A percentile compares a stretch with the other conserved stretches of the same genome.
Conservation (phyloP, 805 yeast genomes). For the Saccharomycopsis capsularis region DNA sequence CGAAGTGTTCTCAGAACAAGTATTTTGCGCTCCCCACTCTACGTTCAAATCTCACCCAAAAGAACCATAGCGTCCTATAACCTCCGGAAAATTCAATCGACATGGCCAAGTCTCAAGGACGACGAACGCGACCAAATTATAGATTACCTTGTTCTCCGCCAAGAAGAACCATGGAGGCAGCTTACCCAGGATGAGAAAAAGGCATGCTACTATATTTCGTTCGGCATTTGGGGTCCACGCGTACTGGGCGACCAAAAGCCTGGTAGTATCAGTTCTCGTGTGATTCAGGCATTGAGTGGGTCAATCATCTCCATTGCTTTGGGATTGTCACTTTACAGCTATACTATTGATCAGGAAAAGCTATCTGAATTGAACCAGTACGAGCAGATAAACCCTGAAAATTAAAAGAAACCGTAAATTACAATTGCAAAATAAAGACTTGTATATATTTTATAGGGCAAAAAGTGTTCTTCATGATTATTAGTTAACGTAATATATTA, state of each 20-base stretch:
- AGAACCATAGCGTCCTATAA: constrained; percentile 20
- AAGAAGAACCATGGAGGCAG: constrained; percentile 31
- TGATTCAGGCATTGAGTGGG: constrained; percentile 13
- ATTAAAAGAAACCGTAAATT: too few species aligned
- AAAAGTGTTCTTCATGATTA: too few species aligned
- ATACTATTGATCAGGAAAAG: constrained; percentile 27
- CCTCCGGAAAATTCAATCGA: constrained; percentile 26
- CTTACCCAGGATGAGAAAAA: constrained; percentile 46
- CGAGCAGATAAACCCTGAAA: constrained; percentile 16
- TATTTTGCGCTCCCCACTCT: too few species aligned
- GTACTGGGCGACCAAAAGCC: not conserved
- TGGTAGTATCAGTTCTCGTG: constrained; percentile 3
- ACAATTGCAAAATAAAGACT: too few species aligned
- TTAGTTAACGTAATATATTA: too few species aligned
- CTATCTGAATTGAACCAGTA: constrained; percentile 10
- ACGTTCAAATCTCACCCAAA: not conserved
- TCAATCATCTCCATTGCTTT: constrained; percentile 14
- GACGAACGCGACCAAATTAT: constrained; percentile 33
- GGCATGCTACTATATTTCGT: constrained; percentile 52
- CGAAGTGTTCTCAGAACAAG: too few species aligned
- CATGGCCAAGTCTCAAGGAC: constrained; percentile 30
- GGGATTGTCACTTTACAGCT: constrained; percentile 31
- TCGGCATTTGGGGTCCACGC: constrained; percentile 62
- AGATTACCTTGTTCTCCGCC: constrained; percentile 32
- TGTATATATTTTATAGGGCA: too few species aligned